A percentile compares a stretch with the other conserved stretches of the same genome.
phyloP scores from a whole-genome alignment of 306 rosid species.

The Malus sylvestris region DNA sequence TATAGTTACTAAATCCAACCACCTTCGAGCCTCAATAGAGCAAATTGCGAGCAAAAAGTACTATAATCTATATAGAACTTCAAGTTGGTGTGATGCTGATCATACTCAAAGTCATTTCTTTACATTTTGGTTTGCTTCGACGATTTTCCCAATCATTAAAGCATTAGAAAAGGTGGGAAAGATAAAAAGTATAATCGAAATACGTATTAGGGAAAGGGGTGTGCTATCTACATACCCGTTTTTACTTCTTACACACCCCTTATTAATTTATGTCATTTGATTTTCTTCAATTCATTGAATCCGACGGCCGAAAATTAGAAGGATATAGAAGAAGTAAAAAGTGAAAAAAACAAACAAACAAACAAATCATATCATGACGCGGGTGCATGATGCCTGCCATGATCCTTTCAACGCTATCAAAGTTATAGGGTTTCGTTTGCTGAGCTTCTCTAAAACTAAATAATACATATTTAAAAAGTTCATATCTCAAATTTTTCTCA shows the following conservation, averaged over 20 bases:
- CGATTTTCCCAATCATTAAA: conserved; percentile 26
- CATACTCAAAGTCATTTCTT: neutral
- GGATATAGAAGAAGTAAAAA: too few relatives aligned
- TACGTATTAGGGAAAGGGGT: neutral
- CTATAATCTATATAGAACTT: neutral
- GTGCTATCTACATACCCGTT: neutral
- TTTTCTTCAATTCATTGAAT: too few relatives aligned
- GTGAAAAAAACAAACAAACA: neutral
- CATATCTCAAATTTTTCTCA: neutral
- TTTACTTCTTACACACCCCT: too few relatives aligned
- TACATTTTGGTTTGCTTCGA: neutral
- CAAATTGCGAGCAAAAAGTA: neutral
- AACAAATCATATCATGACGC: neutral
- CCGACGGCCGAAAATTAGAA: too few relatives aligned
- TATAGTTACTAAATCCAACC: neutral
- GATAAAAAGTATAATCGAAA: conserved; percentile 4
- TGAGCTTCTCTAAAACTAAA: neutral
- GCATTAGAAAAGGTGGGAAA: conserved; percentile 16
- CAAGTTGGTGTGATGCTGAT: conserved; percentile 7
- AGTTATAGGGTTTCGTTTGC: conserved; percentile 10
- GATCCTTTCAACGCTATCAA: neutral
- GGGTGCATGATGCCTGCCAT: neutral
- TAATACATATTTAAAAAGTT: neutral
- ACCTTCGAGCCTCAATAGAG: neutral
- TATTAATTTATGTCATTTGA: too few relatives aligned